A percentile compares a stretch with the other conserved stretches of the same genome.
These are phyloP conservation scores for Rhipidocladum racemiflorum DNA, from an alignment of 176 grass and related monocot genomes.

Conservation along the genomic window DNA sequence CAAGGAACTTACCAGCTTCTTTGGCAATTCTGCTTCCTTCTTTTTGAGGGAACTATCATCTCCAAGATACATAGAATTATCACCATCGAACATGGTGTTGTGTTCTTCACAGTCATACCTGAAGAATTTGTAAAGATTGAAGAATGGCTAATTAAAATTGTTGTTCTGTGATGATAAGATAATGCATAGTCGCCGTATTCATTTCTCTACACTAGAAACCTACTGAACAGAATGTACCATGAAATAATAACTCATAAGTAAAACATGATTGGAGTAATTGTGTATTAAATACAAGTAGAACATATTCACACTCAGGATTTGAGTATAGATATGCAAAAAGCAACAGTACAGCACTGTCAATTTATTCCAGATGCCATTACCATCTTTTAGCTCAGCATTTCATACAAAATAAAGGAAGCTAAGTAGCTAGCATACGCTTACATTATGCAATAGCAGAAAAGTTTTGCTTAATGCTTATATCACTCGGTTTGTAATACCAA, in stretches of 20 bases:
- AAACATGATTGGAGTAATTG: not conserved
- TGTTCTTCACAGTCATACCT: slow-evolving; percentile 99
- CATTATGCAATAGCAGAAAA: not conserved
- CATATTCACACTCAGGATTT: not conserved
- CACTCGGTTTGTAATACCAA: not conserved
- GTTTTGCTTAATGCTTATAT: not conserved
- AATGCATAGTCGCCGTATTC: not conserved
- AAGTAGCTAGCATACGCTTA: not conserved
- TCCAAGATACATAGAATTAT: slow-evolving; percentile 69
- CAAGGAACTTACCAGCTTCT: slow-evolving; percentile 64
- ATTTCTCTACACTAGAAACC: not conserved
- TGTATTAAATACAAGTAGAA: not conserved
- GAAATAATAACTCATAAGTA: not conserved
- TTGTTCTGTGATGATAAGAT: not conserved
- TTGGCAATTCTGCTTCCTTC: slow-evolving; percentile 77
- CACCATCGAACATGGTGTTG: slow-evolving; percentile 80
- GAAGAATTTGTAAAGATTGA: slow-evolving; percentile 30
- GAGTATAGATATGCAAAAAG: not conserved
- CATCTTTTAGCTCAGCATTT: not conserved
- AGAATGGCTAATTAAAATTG: not conserved
- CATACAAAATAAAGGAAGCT: not conserved
- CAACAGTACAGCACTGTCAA: not conserved
- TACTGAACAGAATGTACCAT: not conserved
- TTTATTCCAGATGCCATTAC: not conserved
- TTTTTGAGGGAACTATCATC: slow-evolving; percentile 81